phyloP scores from a whole-genome alignment of 169 alveolate species.

The Cyclospora cayetanensis region DNA sequence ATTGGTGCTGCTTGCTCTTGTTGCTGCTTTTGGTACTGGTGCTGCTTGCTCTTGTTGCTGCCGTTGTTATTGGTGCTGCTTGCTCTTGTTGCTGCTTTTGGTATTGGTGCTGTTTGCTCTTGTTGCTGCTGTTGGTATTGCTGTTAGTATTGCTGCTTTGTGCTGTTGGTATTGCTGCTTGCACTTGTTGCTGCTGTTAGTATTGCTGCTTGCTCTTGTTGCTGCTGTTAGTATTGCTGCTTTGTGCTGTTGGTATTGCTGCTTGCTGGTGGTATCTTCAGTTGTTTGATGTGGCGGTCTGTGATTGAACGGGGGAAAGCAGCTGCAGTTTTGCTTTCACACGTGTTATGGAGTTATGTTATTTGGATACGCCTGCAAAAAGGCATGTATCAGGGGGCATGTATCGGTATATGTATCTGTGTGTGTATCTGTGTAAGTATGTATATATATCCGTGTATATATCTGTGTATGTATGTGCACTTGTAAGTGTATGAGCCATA shows the following conservation, averaged over 20 bases:
- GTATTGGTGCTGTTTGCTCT: neutral
- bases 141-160: neutral
- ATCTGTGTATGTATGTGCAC: neutral
- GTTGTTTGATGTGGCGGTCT: neutral
- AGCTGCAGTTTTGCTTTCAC: too few relatives aligned
- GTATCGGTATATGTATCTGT: neutral
- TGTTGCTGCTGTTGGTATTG: neutral
- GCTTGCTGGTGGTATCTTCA: neutral
- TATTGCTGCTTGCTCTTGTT: neutral
- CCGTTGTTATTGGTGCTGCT: neutral
- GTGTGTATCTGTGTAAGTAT: too few relatives aligned
- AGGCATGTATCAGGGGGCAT: neutral
- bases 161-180: neutral
- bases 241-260: neutral
- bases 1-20: neutral
- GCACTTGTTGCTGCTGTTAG: neutral
- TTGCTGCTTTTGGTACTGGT: neutral
- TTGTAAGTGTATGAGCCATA: neutral
- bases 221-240: neutral
- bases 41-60: neutral
- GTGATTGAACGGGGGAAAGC: too few relatives aligned
- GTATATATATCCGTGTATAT: too few relatives aligned
- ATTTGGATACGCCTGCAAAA: too few relatives aligned
- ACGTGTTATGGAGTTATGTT: too few relatives aligned
- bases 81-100: neutral